phyloP scores from a whole-genome alignment of 352 stramenopile species.

The Peronospora farinosa region DNA sequence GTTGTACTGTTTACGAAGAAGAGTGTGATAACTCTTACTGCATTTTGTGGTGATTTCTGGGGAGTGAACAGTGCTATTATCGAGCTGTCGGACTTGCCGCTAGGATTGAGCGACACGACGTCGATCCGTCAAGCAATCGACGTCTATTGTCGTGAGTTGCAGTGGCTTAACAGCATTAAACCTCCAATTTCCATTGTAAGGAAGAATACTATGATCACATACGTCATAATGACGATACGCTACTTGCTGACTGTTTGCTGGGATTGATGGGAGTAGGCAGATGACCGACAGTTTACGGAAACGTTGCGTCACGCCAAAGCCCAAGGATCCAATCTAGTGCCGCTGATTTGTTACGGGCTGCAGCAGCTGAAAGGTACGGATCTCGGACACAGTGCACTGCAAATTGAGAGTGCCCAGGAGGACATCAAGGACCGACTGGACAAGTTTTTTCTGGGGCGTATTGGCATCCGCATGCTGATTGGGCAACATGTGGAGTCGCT shows the following conservation, averaged over 20 bases:
- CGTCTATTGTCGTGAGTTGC: slow-evolving; percentile 56
- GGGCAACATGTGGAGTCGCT: slow-evolving; percentile 83
- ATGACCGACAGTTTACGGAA: slow-evolving; percentile 64
- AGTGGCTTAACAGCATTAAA: slow-evolving; percentile 37
- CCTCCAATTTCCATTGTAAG: slow-evolving; percentile 39
- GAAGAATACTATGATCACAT: background rate
- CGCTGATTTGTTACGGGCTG: slow-evolving; percentile 68
- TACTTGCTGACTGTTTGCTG: slow-evolving; percentile 2
- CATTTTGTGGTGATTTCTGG: slow-evolving; percentile 2
- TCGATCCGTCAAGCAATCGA: slow-evolving; percentile 55
- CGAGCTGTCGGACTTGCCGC: slow-evolving; percentile 65
- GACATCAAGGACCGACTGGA: slow-evolving; percentile 87
- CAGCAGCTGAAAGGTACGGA: slow-evolving; percentile 62
- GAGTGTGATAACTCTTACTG: no score
- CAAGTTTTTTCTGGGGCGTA: slow-evolving; percentile 97
- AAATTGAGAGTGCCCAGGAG: slow-evolving; percentile 57
- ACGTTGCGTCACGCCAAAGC: slow-evolving; percentile 46
- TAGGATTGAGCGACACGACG: slow-evolving; percentile 56
- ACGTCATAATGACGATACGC: background rate
- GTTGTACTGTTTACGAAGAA: background rate
- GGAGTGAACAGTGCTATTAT: slow-evolving; percentile 37
- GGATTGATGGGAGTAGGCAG: slow-evolving; percentile 14
- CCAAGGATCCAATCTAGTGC: slow-evolving; percentile 66
- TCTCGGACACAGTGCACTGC: slow-evolving; percentile 51
- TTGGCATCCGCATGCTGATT: slow-evolving; percentile 99